Evolutionary conservation across 169 alveolate genomes (phyloP).

Genomic region (Plasmodium knowlesi): DNA sequence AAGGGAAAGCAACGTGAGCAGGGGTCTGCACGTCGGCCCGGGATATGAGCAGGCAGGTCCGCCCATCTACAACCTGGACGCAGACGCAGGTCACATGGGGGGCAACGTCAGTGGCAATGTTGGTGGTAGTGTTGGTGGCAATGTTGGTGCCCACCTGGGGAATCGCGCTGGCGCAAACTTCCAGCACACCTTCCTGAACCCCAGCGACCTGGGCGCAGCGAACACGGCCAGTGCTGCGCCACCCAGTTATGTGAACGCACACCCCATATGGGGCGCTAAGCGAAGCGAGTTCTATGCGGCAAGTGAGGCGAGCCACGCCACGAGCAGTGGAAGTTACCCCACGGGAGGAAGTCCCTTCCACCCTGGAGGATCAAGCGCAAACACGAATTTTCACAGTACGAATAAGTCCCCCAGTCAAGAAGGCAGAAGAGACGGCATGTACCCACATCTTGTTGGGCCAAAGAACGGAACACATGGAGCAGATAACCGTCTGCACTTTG

Average conservation of each 20-base stretch:
- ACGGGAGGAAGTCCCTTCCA: neutral
- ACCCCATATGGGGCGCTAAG: conserved; percentile 23
- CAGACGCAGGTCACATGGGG: neutral
- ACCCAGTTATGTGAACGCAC: conserved; percentile 1
- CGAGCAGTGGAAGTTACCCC: neutral
- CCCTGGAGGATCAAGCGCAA: neutral
- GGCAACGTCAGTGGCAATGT: neutral
- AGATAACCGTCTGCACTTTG: neutral
- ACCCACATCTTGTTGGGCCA: neutral
- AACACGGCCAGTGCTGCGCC: neutral
- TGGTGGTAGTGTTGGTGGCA: neutral
- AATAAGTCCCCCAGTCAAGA: neutral
- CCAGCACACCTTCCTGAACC: neutral
- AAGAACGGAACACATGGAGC: neutral
- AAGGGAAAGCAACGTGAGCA: neutral
- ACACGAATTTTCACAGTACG: neutral
- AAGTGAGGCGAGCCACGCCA: neutral
- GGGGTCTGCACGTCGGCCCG: neutral
- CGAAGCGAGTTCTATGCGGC: neutral
- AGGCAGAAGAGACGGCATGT: neutral
- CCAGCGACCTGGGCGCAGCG: neutral
- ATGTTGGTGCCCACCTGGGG: neutral
- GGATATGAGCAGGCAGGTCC: neutral
- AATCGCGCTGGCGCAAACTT: neutral
- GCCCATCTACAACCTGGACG: neutral